Percentiles rank a stretch among this genome's conserved stretches.
Evolutionary conservation across 805 yeast species (phyloP).

Genomic region (Yarrowia divulgata): DNA sequence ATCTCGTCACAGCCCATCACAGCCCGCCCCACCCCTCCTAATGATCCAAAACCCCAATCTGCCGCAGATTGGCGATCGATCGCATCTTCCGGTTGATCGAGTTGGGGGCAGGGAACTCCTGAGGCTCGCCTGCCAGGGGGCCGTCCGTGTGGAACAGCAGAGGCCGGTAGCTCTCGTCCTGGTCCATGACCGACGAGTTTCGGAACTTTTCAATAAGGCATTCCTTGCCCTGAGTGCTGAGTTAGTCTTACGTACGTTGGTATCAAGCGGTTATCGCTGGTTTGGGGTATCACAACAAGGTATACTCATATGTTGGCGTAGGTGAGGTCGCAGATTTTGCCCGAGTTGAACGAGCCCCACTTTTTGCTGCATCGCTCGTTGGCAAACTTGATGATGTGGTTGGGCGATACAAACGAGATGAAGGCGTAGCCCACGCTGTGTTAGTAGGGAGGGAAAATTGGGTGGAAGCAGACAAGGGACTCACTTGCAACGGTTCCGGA

Average conservation of each 20-base stretch:
- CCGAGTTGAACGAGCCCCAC: slow-evolving; percentile 59
- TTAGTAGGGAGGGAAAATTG: neutral
- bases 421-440: slow-evolving; percentile 60
- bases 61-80: slow-evolving; percentile 50
- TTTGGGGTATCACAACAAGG: slow-evolving; percentile 1
- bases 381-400: slow-evolving; percentile 57
- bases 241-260: slow-evolving; percentile 13
- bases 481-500: slow-evolving; percentile 58
- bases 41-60: slow-evolving; percentile 44
- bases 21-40: neutral
- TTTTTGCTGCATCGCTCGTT: slow-evolving; percentile 56
- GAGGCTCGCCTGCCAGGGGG: slow-evolving; percentile 54
- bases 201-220: slow-evolving; percentile 58
- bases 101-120: slow-evolving; percentile 54
- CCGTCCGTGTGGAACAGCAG: slow-evolving; percentile 58
- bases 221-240: slow-evolving; percentile 55
- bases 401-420: slow-evolving; percentile 57
- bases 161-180: slow-evolving; percentile 56
- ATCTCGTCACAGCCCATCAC: no score
- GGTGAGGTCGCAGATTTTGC: slow-evolving; percentile 59
- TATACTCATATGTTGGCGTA: slow-evolving; percentile 56
- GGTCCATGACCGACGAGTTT: slow-evolving; percentile 59
- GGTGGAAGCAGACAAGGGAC: slow-evolving; percentile 39
- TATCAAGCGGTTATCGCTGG: slow-evolving; percentile 10
- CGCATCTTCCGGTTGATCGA: slow-evolving; percentile 50